phyloP scores from a whole-genome alignment of 2,329 filamentous ascomycete genomes.

The Pyrenophora teres region DNA sequence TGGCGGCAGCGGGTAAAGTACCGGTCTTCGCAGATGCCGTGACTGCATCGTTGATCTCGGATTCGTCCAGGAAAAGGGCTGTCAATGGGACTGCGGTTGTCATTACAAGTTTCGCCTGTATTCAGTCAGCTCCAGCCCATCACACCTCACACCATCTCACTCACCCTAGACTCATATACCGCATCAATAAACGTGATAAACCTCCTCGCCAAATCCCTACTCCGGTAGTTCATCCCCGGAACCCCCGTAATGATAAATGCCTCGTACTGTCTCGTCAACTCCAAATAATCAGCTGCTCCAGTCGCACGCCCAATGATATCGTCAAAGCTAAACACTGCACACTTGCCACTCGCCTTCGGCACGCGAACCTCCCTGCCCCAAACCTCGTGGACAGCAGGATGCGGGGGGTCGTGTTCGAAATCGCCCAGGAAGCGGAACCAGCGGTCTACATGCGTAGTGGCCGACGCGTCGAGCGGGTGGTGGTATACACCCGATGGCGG shows the following conservation, averaged over 20 bases:
- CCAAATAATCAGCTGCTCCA: slow-evolving; percentile 92
- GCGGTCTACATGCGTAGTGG: slow-evolving; percentile 80
- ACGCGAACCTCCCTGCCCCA: slow-evolving; percentile 93
- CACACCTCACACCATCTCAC: slow-evolving; percentile 17
- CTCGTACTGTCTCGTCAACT: slow-evolving; percentile 86
- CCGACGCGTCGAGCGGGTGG: slow-evolving; percentile 78
- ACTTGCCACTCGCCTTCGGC: slow-evolving; percentile 82
- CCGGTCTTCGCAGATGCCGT: slow-evolving; percentile 47
- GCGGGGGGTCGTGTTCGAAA: slow-evolving; percentile 73
- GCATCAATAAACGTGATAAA: slow-evolving; percentile 99
- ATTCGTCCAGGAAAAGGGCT: slow-evolving; percentile 79
- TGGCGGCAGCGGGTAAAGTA: slow-evolving; percentile 44
- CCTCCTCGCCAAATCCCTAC: slow-evolving; percentile 83
- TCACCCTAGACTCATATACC: slow-evolving; percentile 76
- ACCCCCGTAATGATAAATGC: slow-evolving; percentile 91
- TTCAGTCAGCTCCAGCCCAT: slow-evolving; percentile 4
- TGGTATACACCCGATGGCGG: slow-evolving; percentile 95
- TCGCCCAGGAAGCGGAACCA: slow-evolving; percentile 97
- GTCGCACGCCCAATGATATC: slow-evolving; percentile 88
- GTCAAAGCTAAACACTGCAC: slow-evolving; percentile 89
- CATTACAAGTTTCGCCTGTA: slow-evolving; percentile 87
- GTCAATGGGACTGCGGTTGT: slow-evolving; percentile 85
- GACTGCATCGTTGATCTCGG: slow-evolving; percentile 54
- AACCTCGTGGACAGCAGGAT: slow-evolving; percentile 77
- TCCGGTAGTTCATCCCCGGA: slow-evolving; percentile 85